These are phyloP conservation scores for Actinomortierella wolfii DNA, from an alignment of 371 early-diverging fungal genomes.

Conservation along the genomic window DNA sequence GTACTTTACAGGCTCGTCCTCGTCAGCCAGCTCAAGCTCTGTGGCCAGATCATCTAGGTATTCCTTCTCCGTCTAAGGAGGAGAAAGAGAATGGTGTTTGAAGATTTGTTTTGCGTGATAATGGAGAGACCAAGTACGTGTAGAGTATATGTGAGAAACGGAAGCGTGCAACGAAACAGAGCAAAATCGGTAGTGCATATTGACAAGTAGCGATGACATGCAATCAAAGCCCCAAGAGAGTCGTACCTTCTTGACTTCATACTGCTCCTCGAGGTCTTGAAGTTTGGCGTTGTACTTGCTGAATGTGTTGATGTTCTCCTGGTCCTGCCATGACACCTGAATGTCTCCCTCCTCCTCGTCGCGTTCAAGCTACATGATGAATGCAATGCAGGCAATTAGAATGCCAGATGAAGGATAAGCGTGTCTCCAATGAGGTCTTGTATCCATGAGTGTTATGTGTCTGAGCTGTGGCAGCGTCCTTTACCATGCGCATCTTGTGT, in stretches of 20 bases:
- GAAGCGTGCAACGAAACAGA: no score
- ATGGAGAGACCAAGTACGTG: not conserved
- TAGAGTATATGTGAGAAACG: constrained; percentile 3
- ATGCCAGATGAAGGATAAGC: not conserved
- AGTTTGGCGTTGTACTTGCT: constrained; percentile 82
- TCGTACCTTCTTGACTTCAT: constrained; percentile 79
- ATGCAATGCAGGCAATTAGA: not conserved
- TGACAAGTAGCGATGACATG: not conserved
- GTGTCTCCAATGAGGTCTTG: no score
- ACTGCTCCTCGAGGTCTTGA: constrained; percentile 79
- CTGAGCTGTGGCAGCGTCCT: no score
- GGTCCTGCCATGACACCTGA: constrained; percentile 94
- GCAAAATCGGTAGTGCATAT: constrained; percentile 2
- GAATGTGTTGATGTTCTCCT: constrained; percentile 92
- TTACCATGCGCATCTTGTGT: no score
- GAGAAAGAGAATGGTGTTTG: constrained; percentile 3
- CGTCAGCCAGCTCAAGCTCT: constrained; percentile 93
- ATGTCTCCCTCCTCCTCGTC: constrained; percentile 84
- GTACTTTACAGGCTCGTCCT: constrained; percentile 79
- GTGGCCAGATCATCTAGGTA: constrained; percentile 88
- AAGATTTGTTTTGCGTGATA: constrained; percentile 44
- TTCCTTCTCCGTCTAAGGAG: constrained; percentile 73
- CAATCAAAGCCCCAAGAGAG: not conserved
- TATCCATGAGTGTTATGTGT: no score
- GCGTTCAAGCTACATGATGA: constrained; percentile 54